Conservation (phyloP, 140 eudicot species). For the Ambrosia hybrid region DNA sequence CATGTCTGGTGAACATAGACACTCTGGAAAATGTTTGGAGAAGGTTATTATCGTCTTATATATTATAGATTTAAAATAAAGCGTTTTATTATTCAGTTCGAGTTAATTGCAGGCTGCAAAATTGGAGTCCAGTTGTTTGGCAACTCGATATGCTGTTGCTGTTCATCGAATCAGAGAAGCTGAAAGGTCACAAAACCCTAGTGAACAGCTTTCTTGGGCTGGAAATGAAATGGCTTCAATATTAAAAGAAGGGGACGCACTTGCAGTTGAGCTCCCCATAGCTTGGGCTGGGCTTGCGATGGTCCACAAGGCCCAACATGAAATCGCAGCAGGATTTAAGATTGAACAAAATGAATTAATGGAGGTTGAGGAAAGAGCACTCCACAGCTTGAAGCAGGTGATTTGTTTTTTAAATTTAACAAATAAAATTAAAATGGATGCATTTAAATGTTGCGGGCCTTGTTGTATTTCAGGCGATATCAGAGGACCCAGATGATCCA, state of each 20-base stretch:
- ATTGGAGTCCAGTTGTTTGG: constrained; percentile 89
- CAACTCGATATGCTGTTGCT: constrained; percentile 87
- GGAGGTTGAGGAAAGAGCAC: constrained; percentile 82
- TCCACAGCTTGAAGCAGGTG: constrained; percentile 84
- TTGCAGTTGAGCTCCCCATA: constrained; percentile 63
- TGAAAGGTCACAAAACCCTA: constrained; percentile 91
- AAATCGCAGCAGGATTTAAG: constrained; percentile 86
- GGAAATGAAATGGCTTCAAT: constrained; percentile 98
- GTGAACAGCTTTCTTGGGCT: constrained; percentile 96
- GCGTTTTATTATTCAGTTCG: not conserved
- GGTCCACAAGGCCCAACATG: constrained; percentile 95
- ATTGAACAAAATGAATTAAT: constrained; percentile 67
- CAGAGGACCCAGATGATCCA: constrained; percentile 89
- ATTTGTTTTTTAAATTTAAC: not conserved
- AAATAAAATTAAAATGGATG: not conserved
- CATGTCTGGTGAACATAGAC: constrained; percentile 73
- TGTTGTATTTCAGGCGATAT: constrained; percentile 61
- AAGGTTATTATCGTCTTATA: constrained; percentile 50
- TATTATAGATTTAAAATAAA: not conserved
- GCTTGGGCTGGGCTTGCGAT: constrained; percentile 97
- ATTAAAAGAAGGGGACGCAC: constrained; percentile 77
- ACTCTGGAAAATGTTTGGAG: constrained; percentile 86
- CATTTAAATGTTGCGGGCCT: not conserved
- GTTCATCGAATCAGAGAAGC: constrained; percentile 89
- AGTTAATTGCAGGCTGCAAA: constrained; percentile 67